Conservation (phyloP, 192 early-diverging fungal genomes). For the Phycomyces blakesleeanus region DNA sequence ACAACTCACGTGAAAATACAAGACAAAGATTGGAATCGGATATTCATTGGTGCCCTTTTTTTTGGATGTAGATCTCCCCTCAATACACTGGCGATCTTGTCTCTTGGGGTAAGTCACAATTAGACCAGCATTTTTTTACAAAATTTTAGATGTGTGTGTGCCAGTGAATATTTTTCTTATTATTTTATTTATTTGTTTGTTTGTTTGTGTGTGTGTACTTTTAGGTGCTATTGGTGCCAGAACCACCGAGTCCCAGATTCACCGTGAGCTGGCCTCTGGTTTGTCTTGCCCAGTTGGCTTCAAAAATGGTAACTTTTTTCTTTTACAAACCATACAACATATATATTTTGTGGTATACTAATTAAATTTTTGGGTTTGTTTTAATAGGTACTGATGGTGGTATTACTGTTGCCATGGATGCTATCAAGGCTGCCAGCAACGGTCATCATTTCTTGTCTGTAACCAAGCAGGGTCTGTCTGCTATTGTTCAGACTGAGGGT, state of each 20-base stretch:
- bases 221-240: slow-evolving; percentile 73
- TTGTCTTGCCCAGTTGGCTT: slow-evolving; percentile 77
- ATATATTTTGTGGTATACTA: too few species aligned
- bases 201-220: neutral
- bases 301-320: slow-evolving; percentile 81
- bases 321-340: too few species aligned
- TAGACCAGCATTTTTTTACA: too few species aligned
- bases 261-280: slow-evolving; percentile 79
- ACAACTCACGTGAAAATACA: neutral
- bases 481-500: slow-evolving; percentile 82
- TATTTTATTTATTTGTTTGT: neutral
- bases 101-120: slow-evolving; percentile 50
- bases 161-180: too few species aligned
- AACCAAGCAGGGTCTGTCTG: slow-evolving; percentile 79
- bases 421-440: slow-evolving; percentile 79
- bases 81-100: slow-evolving; percentile 79
- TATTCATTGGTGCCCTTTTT: too few species aligned
- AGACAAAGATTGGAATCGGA: neutral
- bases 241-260: slow-evolving; percentile 81
- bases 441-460: slow-evolving; percentile 80
- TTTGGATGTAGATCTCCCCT: slow-evolving; percentile 64
- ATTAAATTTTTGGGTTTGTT: too few species aligned
- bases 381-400: slow-evolving; percentile 62
- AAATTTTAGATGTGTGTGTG: too few species aligned
- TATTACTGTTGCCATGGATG: slow-evolving; percentile 85